Evolutionary conservation across 148 eudicot species (phyloP), one percentile per base, ranked within the genome.

Genomic region (Cornus suecica): DNA sequence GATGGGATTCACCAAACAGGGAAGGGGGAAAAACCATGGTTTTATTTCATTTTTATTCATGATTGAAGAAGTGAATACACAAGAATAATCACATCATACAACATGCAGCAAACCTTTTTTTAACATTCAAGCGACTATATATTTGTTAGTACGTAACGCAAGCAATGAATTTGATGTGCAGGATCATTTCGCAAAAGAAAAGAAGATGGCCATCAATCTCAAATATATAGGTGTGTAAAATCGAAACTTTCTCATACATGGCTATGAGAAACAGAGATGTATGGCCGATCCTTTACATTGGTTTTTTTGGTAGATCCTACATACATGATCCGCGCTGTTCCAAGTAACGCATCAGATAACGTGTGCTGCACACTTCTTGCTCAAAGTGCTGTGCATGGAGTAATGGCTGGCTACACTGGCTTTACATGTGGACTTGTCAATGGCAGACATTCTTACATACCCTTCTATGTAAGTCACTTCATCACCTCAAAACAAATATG

Each of bases 341-440:
- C 92, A 15, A 88, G 92, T 71, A 93, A 91, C 69, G 98, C 97
- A 68, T 88, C 98, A 1, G 98, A 93, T 74, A 91, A 91, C 58
- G 97, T 93, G 14, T 93, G 90, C 73, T 88, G 97, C 83, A 91
- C 98, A 7, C 84, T 93, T 81, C 92, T 93, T 29, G 94, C 98
- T 76, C 98, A 93, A 80, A 93, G 94, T 79, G 98, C 93, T 6
- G 86, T 94, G 52, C 98, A 94, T 73, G 98, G 98, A 67, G 97
- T 94, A 30, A 94, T 94, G 98, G 94, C 98, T 3, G 98, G 98
- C 14, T 90, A 87, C 87, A 91, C 98, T 3, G 98, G 98, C 69
- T 94, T 83, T 70, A 88, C 94, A 16, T 92, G 85, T 32, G 98
- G 92, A 42, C 92, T 87, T 20, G 97, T 94, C 74, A 91, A 94